phyloP scores from a whole-genome alignment of 1,139 yeast species.

The Torulaspora pretoriensis region DNA sequence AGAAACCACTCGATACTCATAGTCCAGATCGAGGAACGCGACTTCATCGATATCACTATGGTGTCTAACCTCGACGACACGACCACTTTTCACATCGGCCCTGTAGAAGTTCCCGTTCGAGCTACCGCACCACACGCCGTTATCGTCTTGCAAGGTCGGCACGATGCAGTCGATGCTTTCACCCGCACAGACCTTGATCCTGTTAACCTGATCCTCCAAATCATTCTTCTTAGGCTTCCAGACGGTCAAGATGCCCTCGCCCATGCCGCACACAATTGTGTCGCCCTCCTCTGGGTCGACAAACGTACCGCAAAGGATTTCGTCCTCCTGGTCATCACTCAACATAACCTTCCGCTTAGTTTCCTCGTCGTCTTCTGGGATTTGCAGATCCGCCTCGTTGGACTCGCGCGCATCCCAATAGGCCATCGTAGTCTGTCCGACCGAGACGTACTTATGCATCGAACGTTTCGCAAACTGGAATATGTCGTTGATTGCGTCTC shows the following conservation, averaged over 20 bases:
- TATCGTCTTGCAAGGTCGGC: slow-evolving; percentile 69
- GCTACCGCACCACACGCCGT: slow-evolving; percentile 76
- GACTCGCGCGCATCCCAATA: slow-evolving; percentile 72
- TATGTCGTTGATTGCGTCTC: slow-evolving; percentile 73
- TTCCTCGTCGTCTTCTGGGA: slow-evolving; percentile 23
- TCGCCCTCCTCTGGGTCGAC: slow-evolving; percentile 63
- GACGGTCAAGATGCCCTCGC: slow-evolving; percentile 87
- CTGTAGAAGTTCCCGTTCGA: slow-evolving; percentile 76
- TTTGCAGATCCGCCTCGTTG: slow-evolving; percentile 21
- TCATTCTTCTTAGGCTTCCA: slow-evolving; percentile 73
- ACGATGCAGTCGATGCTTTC: slow-evolving; percentile 77
- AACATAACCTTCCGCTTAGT: slow-evolving; percentile 46
- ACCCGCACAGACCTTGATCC: slow-evolving; percentile 64
- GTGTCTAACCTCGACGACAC: slow-evolving; percentile 58
- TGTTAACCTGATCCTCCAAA: slow-evolving; percentile 73
- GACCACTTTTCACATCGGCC: slow-evolving; percentile 61
- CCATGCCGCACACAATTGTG: slow-evolving; percentile 75
- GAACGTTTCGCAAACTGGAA: slow-evolving; percentile 62
- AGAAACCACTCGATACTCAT: slow-evolving; percentile 68
- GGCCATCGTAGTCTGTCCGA: slow-evolving; percentile 79
- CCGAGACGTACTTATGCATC: slow-evolving; percentile 73
- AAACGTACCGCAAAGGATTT: slow-evolving; percentile 68
- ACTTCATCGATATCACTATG: slow-evolving; percentile 67
- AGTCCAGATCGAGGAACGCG: slow-evolving; percentile 70
- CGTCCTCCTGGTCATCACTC: slow-evolving; percentile 91